Conservation (phyloP, 495 filamentous ascomycete genomes). For the Trichodelitschia bisporula region DNA sequence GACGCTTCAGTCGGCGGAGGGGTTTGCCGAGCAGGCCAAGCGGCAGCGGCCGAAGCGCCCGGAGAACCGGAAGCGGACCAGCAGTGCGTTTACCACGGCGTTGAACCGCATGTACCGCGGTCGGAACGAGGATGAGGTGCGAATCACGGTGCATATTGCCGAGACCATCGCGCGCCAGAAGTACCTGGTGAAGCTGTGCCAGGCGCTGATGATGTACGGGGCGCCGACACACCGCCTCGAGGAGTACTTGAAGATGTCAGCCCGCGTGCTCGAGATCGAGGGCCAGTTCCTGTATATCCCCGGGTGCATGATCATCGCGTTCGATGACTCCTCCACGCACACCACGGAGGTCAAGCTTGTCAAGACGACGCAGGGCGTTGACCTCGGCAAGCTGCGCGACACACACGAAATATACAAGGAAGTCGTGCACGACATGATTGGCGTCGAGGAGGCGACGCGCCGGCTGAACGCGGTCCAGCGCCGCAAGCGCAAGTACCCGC, state of each 20-base stretch:
- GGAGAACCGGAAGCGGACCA: constrained; percentile 5
- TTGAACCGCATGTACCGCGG: constrained; percentile 13
- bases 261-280: constrained; percentile 70
- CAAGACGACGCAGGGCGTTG: constrained; percentile 46
- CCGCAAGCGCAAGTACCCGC: constrained; percentile 34
- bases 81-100: constrained; percentile 18
- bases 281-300: constrained; percentile 84
- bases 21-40: constrained; percentile 16
- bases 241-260: constrained; percentile 78
- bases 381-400: constrained; percentile 65
- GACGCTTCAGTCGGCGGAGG: constrained; percentile 10
- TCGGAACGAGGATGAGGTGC: constrained; percentile 35
- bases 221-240: constrained; percentile 26
- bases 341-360: constrained; percentile 87
- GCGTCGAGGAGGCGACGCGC: constrained; percentile 58
- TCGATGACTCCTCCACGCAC: constrained; percentile 72
- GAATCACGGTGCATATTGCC: constrained; percentile 77
- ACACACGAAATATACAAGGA: constrained; percentile 82
- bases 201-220: constrained; percentile 44
- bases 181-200: constrained; percentile 68
- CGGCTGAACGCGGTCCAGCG: constrained; percentile 41
- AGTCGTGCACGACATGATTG: constrained; percentile 70
- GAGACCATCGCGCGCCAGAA: constrained; percentile 56
- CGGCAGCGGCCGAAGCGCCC: constrained; percentile 6
- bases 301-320: constrained; percentile 87